Evolutionary conservation across 148 eudicot genomes (phyloP), one percentile per base, ranked within the genome.

Genomic region (Vaccinium corymbosum): DNA sequence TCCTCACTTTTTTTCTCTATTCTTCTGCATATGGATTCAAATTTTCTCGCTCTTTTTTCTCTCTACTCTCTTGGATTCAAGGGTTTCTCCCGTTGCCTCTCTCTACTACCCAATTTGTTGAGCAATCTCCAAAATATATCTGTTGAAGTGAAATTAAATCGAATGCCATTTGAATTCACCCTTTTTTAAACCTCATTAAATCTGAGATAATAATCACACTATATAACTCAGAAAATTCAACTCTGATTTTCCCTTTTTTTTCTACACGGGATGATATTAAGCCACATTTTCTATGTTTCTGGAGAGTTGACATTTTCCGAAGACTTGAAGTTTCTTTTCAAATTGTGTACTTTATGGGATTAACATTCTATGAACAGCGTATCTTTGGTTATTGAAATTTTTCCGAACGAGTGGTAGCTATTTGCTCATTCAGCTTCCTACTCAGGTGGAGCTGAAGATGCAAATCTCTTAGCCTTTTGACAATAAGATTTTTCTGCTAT

Each of bases 371-470:
- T 19, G 8, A 52, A 22, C 48, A 52, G 74, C 32, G 19, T 12
- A 22, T 11, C 73, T n/a, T 20, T 62, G 75, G 72, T 75, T 27
- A 22, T 6, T 51, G 10, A 9, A 76, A 46, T 19, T 27, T 78
- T 78, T 25, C 12, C 57, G 1, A 15, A 20, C n/a, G 27, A 52
- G 61, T 11, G 78, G 71, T 3, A 80, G 55, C 81, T 48, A 70
- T 38, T 5, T 80, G 46, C 71, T 66, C 2, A 25, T 32, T 42
- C 59, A 61, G 75, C 53, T 78, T 29, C 22, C 49, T 49, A 19
- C 32, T 78, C 50, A 16, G 4, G n/a, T 50, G 73, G 35, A 57
- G 52, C 52, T 83, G 52, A 75, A 66, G 51, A 42, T 76, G 79
- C 22, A 35, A 17, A 42, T 82, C 70, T 73, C 16, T 64, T 57